These are phyloP conservation scores for Sphagnum contortum DNA, from an alignment of 225 moss, liverwort and hornwort species.

Conservation along the genomic window DNA sequence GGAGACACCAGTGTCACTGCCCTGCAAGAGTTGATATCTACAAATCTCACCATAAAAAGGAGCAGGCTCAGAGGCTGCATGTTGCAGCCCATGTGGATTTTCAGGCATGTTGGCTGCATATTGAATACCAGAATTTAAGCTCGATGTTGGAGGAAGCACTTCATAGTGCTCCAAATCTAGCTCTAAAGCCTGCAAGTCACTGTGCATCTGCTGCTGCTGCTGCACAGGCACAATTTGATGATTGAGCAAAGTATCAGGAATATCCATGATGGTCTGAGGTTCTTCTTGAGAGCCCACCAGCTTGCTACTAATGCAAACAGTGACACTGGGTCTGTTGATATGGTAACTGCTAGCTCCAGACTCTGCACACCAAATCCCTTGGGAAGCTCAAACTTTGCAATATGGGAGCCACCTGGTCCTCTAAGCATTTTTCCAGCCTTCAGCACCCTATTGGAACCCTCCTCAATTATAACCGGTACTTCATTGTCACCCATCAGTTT, in stretches of 20 bases:
- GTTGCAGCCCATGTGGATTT: slow-evolving; percentile 55
- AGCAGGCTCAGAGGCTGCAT: slow-evolving; percentile 57
- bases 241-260: slow-evolving; percentile 63
- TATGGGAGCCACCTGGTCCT: slow-evolving; percentile 38
- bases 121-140: slow-evolving; percentile 23
- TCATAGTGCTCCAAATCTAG: slow-evolving; percentile 88
- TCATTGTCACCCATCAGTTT: slow-evolving; percentile 47
- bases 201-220: slow-evolving; percentile 10
- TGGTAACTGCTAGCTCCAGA: slow-evolving; percentile 66
- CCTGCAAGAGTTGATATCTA: no score
- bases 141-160: slow-evolving; percentile 57
- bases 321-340: slow-evolving; percentile 56
- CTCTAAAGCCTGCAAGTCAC: slow-evolving; percentile 61
- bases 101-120: slow-evolving; percentile 83
- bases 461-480: slow-evolving; percentile 43
- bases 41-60: slow-evolving; percentile 11
- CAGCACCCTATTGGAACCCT: slow-evolving; percentile 62
- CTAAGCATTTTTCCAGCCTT: slow-evolving; percentile 55
- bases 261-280: slow-evolving; percentile 51
- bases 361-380: slow-evolving; percentile 37
- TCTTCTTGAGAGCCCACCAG: slow-evolving; percentile 69
- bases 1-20: not conserved
- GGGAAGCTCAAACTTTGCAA: slow-evolving; percentile 51
- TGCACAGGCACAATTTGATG: not conserved
- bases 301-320: slow-evolving; percentile 83